A percentile compares a stretch with the other conserved stretches of the same genome.
These are phyloP conservation scores for Trichoderma asperellum DNA, from an alignment of 2,329 filamentous ascomycete genomes.

Conservation along the genomic window DNA sequence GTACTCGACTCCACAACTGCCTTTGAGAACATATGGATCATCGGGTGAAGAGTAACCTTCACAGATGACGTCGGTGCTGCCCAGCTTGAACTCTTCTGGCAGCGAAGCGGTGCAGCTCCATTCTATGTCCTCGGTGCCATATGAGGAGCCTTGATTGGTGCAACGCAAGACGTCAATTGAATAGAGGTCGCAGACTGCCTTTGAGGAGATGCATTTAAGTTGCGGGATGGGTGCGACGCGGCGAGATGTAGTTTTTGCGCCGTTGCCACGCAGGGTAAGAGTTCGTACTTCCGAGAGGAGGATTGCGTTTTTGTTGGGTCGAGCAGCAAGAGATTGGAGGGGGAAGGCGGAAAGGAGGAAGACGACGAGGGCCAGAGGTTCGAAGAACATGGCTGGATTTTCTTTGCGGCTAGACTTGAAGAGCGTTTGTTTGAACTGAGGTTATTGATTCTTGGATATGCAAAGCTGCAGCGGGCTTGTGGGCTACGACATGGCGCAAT, in stretches of 20 bases:
- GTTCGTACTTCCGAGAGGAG: slow-evolving; percentile 68
- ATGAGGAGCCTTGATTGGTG: slow-evolving; percentile 80
- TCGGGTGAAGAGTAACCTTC: slow-evolving; percentile 80
- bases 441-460: background rate
- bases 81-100: slow-evolving; percentile 69
- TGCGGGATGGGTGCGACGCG: slow-evolving; percentile 78
- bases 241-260: slow-evolving; percentile 70
- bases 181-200: slow-evolving; percentile 68
- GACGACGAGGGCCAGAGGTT: slow-evolving; percentile 33
- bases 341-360: slow-evolving; percentile 37
- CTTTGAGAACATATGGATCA: slow-evolving; percentile 86
- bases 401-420: background rate
- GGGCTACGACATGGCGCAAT: background rate
- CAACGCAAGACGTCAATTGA: slow-evolving; percentile 84
- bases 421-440: background rate
- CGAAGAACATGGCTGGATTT: slow-evolving; percentile 37
- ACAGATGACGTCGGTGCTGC: slow-evolving; percentile 86
- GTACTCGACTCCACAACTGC: slow-evolving; percentile 93
- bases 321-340: slow-evolving; percentile 35
- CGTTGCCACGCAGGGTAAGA: slow-evolving; percentile 72
- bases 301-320: slow-evolving; percentile 53
- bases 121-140: slow-evolving; percentile 79
- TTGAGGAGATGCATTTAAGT: slow-evolving; percentile 73
- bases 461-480: background rate
- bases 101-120: slow-evolving; percentile 79